A percentile compares a stretch with the other conserved stretches of the same genome.
Conservation (phyloP, 108 stramenopile genomes). For the Fistulifera solaris region DNA sequence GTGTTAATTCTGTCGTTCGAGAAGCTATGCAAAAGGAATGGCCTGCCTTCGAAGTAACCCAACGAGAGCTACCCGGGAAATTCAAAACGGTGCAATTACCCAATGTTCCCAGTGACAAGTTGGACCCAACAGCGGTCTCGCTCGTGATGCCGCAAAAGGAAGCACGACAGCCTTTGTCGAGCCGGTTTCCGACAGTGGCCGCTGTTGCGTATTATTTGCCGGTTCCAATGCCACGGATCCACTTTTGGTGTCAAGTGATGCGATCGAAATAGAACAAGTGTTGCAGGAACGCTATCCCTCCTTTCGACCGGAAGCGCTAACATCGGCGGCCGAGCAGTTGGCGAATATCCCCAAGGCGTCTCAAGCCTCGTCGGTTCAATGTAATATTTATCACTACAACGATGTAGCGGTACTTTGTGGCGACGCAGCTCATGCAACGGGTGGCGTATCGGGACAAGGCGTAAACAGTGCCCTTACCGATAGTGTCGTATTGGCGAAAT, state of each 20-base stretch:
- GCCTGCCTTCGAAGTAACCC: constrained; percentile 22
- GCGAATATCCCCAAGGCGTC: constrained; percentile 27
- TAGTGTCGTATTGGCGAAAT: constrained; percentile 41
- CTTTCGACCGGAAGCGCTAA: constrained; percentile 30
- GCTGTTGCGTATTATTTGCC: constrained; percentile 65
- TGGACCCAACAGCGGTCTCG: constrained; percentile 51
- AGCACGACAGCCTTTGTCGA: constrained; percentile 56
- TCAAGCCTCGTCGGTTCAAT: constrained; percentile 43
- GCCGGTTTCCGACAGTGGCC: constrained; percentile 34
- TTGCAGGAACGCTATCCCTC: constrained; percentile 41
- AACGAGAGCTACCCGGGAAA: constrained; percentile 31
- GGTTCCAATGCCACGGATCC: constrained; percentile 24
- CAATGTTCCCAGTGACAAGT: constrained; percentile 21
- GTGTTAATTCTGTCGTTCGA: constrained; percentile 61
- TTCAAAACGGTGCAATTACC: constrained; percentile 55
- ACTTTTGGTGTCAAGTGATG: constrained; percentile 7
- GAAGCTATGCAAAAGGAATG: constrained; percentile 10
- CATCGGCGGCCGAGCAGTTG: constrained; percentile 32
- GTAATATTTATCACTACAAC: constrained; percentile 51
- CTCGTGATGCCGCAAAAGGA: constrained; percentile 46
- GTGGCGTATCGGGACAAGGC: constrained; percentile 72
- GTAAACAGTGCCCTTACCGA: constrained; percentile 64
- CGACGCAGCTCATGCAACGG: constrained; percentile 78
- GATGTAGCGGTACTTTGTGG: constrained; percentile 37
- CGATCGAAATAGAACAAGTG: constrained; percentile 12